Percentiles rank a stretch among this genome's conserved stretches.
phyloP scores from a whole-genome alignment of 169 alveolate genomes.

The Miamiensis avidus region DNA sequence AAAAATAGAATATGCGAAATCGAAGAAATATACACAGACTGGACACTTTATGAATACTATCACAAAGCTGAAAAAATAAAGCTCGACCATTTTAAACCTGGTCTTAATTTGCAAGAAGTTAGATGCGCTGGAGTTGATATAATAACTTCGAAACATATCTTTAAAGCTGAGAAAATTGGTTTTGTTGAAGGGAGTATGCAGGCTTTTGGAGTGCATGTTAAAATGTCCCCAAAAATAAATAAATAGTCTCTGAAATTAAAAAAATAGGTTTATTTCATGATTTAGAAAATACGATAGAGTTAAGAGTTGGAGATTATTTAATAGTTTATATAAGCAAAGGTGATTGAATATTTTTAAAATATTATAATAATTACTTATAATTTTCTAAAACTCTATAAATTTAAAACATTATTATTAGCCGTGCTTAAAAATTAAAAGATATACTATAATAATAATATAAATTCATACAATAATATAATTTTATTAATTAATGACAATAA shows the following conservation, averaged over 20 bases:
- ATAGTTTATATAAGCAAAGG: slow-evolving; percentile 19
- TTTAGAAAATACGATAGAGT: neutral
- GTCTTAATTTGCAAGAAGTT: slow-evolving; percentile 15
- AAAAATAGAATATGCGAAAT: slow-evolving; percentile 25
- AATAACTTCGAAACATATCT: slow-evolving; percentile 12
- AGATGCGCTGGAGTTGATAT: slow-evolving; percentile 31
- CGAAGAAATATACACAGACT: slow-evolving; percentile 16
- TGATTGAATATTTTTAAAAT: too few species aligned
- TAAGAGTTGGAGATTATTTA: slow-evolving; percentile 24
- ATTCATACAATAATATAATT: too few species aligned
- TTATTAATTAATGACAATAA: too few species aligned
- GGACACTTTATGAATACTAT: slow-evolving; percentile 22
- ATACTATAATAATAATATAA: too few species aligned
- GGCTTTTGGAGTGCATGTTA: slow-evolving; percentile 7
- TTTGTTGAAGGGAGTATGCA: neutral
- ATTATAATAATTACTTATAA: too few species aligned
- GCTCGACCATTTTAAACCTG: slow-evolving; percentile 16
- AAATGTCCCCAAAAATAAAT: neutral
- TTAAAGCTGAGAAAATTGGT: slow-evolving; percentile 5
- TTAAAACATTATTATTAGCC: too few species aligned
- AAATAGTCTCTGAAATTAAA: slow-evolving; percentile 13
- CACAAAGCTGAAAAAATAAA: slow-evolving; percentile 6
- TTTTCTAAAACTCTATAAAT: too few species aligned
- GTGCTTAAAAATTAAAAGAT: too few species aligned
- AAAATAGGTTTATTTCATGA: slow-evolving; percentile 21